Conservation (phyloP, 208 protist genomes). For the Chromosphaera perkinsii region DNA sequence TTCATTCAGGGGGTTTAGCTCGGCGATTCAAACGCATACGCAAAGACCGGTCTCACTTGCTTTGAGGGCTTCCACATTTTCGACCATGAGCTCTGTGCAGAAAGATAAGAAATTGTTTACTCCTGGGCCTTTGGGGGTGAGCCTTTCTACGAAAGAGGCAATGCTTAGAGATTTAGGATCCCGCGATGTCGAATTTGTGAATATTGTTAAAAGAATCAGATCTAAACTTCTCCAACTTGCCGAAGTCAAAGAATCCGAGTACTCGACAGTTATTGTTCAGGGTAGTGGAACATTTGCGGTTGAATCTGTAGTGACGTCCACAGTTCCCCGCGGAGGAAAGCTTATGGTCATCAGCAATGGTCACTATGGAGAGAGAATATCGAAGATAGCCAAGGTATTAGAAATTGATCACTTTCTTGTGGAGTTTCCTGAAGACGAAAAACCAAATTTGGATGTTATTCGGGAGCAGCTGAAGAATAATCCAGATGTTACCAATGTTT, state of each 20-base stretch:
- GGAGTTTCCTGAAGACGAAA: no score
- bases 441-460: no score
- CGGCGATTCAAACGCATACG: no score
- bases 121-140: conserved; percentile 69
- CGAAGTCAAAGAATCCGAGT: background rate
- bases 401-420: no score
- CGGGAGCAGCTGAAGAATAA: conserved; percentile 53
- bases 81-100: no score
- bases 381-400: conserved; percentile 50
- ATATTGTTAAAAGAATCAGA: conserved; percentile 64
- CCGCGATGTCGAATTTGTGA: conserved; percentile 67
- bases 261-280: conserved; percentile 64
- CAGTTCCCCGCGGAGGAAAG: conserved; percentile 53
- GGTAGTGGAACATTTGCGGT: conserved; percentile 73
- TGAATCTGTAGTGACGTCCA: conserved; percentile 67
- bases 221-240: conserved; percentile 58
- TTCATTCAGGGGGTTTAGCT: no score
- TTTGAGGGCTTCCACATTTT: no score
- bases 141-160: conserved; percentile 62
- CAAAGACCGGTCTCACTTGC: no score
- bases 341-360: conserved; percentile 70
- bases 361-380: conserved; percentile 73
- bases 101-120: conserved; percentile 70
- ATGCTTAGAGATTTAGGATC: conserved; percentile 74
- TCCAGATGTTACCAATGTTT: conserved; percentile 63